Percentiles rank a stretch among this genome's conserved stretches.
These are phyloP conservation scores for Fusarium sp. DNA, from an alignment of 2,329 filamentous ascomycete genomes.

Conservation along the genomic window DNA sequence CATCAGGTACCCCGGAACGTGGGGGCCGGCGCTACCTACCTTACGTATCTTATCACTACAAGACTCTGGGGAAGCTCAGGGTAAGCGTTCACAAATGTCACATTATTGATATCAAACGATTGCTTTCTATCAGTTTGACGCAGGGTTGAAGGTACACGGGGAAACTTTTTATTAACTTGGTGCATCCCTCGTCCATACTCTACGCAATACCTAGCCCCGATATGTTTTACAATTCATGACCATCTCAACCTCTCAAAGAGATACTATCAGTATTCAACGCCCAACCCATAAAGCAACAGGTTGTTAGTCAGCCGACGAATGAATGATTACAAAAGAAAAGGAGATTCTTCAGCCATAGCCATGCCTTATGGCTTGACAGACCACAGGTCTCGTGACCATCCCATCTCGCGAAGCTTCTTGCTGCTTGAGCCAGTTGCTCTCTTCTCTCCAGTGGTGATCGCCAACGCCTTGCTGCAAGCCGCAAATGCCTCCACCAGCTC, in stretches of 20 bases:
- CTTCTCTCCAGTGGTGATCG: conserved; percentile 70
- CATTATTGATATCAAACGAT: not conserved
- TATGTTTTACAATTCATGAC: conserved; percentile 39
- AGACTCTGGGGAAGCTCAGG: conserved; percentile 6
- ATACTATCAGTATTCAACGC: conserved; percentile 31
- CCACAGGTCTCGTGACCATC: conserved; percentile 76
- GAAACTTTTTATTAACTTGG: conserved; percentile 19
- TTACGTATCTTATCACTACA: no score
- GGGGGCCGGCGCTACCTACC: conserved; percentile 20
- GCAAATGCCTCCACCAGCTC: conserved; percentile 85
- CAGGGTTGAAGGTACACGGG: not conserved
- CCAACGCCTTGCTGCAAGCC: conserved; percentile 80
- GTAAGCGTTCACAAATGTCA: not conserved
- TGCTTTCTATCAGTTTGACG: not conserved
- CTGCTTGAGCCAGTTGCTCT: conserved; percentile 64
- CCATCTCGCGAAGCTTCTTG: conserved; percentile 74
- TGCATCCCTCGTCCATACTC: conserved; percentile 16
- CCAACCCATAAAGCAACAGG: conserved; percentile 15
- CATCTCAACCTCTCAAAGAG: conserved; percentile 23
- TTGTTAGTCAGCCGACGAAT: not conserved
- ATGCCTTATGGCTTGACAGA: conserved; percentile 59
- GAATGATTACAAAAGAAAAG: conserved; percentile 5
- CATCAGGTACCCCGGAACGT: conserved; percentile 15
- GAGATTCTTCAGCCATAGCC: not conserved
- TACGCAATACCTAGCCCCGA: conserved; percentile 20